These are phyloP conservation scores for Coemansia sp. DNA, from an alignment of 192 early-diverging fungal species.

Conservation along the genomic window DNA sequence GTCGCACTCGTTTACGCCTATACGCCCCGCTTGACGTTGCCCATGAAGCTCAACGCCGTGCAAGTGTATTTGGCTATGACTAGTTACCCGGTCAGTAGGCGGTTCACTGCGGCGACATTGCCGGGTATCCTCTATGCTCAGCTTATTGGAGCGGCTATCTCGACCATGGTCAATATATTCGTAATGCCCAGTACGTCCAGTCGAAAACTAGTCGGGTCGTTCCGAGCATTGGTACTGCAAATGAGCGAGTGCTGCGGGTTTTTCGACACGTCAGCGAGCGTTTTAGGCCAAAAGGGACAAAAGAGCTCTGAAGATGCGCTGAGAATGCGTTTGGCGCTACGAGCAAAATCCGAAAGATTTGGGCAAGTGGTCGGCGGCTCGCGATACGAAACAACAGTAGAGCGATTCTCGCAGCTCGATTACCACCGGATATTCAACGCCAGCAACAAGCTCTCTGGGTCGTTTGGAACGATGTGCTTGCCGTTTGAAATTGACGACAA, in stretches of 20 bases:
- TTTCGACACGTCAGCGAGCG: conserved; percentile 14
- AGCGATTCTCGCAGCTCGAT: conserved; percentile 44
- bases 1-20: conserved; percentile 26
- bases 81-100: conserved; percentile 1
- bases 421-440: conserved; percentile 34
- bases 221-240: conserved; percentile 13
- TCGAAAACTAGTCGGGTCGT: conserved; percentile 24
- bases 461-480: conserved; percentile 46
- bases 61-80: conserved; percentile 28
- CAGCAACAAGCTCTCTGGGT: conserved; percentile 19
- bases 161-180: conserved; percentile 40
- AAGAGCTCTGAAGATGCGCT: conserved; percentile 6
- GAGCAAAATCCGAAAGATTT: conserved; percentile 12
- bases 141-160: conserved; percentile 32
- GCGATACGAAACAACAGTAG: conserved; percentile 38
- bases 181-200: conserved; percentile 43
- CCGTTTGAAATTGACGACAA: conserved; percentile 40
- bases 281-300: conserved; percentile 16
- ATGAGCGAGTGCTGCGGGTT: conserved; percentile 38
- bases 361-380: conserved; percentile 42
- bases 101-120: conserved; percentile 20
- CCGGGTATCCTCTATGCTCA: conserved; percentile 38
- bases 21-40: conserved; percentile 22
- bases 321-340: conserved; percentile 2
- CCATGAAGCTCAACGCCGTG: conserved; percentile 39